Evolutionary conservation across 306 rosid genomes (phyloP), one percentile per base, ranked within the genome.

Genomic region (Coriaria nepalensis): DNA sequence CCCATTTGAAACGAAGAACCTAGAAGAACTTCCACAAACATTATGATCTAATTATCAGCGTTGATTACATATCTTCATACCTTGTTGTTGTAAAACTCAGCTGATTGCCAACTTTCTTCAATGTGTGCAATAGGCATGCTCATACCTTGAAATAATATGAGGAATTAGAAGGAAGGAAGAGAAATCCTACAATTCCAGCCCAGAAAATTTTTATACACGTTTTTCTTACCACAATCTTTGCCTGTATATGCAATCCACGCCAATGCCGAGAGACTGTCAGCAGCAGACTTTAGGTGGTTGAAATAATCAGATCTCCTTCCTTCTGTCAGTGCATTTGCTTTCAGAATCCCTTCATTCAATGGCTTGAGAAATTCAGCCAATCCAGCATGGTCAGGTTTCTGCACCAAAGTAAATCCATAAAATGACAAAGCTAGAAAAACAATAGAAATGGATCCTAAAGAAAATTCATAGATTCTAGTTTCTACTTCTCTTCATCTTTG

Each of bases 21-120:
- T 20, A 41, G 20, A 9, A 38, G n/a, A 67, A 40, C 8, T 47
- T 57, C 43, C 20, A 57, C 53, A 35, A 60, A 42, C 45, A 57
- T 53, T 20, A 33, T 54, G 34, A 54, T 13, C 35, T 40, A 60
- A 48, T 13, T 59, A 52, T 43, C 51, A 34, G 55, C 43, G 53
- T 40, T 50, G 43, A 13, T 33, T 41, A 64, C 57, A 56, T 7
- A 52, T 44, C 41, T 57, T 44, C 66, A 58, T 82, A 92, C 98
- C 95, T 85, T 92, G 81, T 92, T 92, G 72, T 75, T 65, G 75
- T 92, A 92, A 72, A 92, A 92, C 76, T 92, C 98, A 49, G 98
- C 92, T 95, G 85, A 85, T 72, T 92, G 96, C 98, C 98, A 92
- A 73, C 83, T 92, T 67, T 85, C 98, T 82, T 92, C 98, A 51